These are phyloP conservation scores for Aureobasidium musti DNA, from an alignment of 2,329 filamentous ascomycete genomes.

Conservation along the genomic window DNA sequence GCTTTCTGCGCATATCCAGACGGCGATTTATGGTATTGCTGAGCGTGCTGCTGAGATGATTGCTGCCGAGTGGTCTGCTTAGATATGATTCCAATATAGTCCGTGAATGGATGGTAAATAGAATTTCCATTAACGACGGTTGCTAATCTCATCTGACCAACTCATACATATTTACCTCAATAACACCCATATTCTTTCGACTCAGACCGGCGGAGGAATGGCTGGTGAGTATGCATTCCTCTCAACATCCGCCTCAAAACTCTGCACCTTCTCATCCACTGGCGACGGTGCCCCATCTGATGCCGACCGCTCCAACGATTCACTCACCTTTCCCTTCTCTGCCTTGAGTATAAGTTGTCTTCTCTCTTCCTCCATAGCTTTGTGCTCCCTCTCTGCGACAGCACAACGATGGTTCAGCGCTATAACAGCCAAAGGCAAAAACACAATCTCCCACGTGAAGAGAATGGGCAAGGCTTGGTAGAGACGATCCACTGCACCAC, in stretches of 20 bases:
- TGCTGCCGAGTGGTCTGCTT: background rate
- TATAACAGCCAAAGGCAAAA: constrained; percentile 33
- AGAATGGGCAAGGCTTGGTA: constrained; percentile 48
- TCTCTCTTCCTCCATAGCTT: constrained; percentile 25
- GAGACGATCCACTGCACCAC: constrained; percentile 47
- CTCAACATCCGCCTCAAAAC: constrained; percentile 1
- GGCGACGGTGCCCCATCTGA: background rate
- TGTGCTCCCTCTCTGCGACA: constrained; percentile 17
- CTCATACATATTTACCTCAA: background rate
- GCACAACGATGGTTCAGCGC: constrained; percentile 35
- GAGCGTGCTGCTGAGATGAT: constrained; percentile 32
- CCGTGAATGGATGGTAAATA: background rate
- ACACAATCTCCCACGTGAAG: constrained; percentile 46
- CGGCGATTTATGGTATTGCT: constrained; percentile 33
- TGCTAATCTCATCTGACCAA: background rate
- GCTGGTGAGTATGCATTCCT: background rate
- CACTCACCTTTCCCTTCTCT: constrained; percentile 1
- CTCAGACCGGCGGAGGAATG: constrained; percentile 3
- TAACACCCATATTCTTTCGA: background rate
- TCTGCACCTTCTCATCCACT: constrained; percentile 12
- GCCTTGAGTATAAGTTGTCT: constrained; percentile 4
- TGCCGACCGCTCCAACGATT: background rate
- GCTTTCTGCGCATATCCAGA: constrained; percentile 34
- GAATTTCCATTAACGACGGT: background rate
- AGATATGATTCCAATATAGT: no score